phyloP scores from a whole-genome alignment of 352 stramenopile species.

The Pythium sukuiense region DNA sequence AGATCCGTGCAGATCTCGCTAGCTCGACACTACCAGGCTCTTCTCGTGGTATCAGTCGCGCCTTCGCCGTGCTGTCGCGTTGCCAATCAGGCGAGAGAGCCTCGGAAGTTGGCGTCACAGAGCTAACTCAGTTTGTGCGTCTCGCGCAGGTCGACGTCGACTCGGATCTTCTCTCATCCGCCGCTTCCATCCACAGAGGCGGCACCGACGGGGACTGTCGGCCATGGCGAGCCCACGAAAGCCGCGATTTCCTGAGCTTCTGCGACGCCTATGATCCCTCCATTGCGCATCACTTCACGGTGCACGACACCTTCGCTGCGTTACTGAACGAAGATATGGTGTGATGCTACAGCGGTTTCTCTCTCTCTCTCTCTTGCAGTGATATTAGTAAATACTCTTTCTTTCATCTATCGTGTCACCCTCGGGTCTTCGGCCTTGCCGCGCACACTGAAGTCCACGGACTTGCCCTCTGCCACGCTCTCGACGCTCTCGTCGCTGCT shows the following conservation, averaged over 20 bases:
- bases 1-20: conserved; percentile 34
- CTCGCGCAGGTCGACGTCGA: conserved; percentile 3
- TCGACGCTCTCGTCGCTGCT: conserved; percentile 2
- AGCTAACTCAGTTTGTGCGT: conserved; percentile 1
- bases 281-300: conserved; percentile 36
- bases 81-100: conserved; percentile 4
- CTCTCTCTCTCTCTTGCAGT: neutral
- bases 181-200: neutral
- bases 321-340: conserved; percentile 21
- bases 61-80: conserved; percentile 31
- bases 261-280: conserved; percentile 30
- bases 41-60: conserved; percentile 41
- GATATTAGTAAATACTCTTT: conserved; percentile 7
- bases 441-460: neutral
- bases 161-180: neutral
- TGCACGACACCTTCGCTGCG: conserved; percentile 46
- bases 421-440: neutral
- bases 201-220: neutral
- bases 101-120: neutral
- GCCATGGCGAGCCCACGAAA: neutral
- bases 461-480: neutral
- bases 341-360: neutral
- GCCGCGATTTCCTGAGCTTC: conserved; percentile 34
- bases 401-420: neutral
- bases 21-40: conserved; percentile 36